Conservation (phyloP, 106 monocot species). For the Acorus calamus region DNA sequence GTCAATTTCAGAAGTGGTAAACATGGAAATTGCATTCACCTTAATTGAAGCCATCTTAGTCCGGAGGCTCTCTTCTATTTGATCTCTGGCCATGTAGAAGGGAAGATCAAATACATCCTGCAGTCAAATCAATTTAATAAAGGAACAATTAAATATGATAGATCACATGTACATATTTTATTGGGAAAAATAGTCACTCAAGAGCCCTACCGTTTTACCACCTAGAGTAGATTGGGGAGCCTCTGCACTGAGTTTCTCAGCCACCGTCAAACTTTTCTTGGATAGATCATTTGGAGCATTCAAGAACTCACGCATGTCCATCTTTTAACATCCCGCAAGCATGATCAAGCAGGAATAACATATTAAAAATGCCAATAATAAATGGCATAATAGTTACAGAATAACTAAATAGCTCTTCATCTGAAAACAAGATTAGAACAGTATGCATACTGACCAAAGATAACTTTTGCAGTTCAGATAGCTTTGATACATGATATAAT, state of each 20-base stretch:
- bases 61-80: constrained; percentile 92
- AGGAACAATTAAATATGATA: background rate
- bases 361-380: background rate
- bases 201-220: constrained; percentile 60
- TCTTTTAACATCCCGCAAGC: constrained; percentile 13
- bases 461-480: no score
- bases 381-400: background rate
- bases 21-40: constrained; percentile 19
- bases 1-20: no score
- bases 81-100: constrained; percentile 98
- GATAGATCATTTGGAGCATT: constrained; percentile 66
- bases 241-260: constrained; percentile 35
- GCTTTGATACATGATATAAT: no score
- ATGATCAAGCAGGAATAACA: background rate
- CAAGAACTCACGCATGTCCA: constrained; percentile 88
- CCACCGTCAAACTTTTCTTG: constrained; percentile 33
- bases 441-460: no score
- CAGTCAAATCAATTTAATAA: constrained; percentile 1
- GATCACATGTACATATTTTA: background rate
- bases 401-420: background rate
- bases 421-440: background rate
- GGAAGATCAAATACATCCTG: constrained; percentile 99
- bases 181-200: background rate
- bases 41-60: constrained; percentile 99
- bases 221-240: constrained; percentile 69